Percentiles rank a stretch among this genome's conserved stretches.
Evolutionary conservation across 2,329 filamentous ascomycete genomes (phyloP).

Genomic region (Cladosporium colombiae): DNA sequence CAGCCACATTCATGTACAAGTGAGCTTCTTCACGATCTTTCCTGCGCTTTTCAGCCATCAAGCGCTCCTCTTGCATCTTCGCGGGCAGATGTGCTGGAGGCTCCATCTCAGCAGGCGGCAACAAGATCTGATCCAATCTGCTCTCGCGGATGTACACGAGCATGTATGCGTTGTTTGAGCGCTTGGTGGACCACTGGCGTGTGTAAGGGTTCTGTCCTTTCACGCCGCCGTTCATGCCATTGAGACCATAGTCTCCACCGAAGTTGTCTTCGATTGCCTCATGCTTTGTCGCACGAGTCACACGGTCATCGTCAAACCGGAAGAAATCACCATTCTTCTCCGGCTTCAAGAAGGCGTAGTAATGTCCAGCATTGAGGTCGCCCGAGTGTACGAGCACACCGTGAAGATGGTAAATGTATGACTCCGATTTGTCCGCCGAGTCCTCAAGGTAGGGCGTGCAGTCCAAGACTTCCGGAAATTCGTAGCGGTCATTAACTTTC

Average conservation of each 20-base stretch:
- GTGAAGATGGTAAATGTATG: slow-evolving; percentile 90
- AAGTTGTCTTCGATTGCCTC: slow-evolving; percentile 97
- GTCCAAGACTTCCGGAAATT: slow-evolving; percentile 82
- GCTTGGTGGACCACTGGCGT: slow-evolving; percentile 63
- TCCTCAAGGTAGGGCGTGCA: slow-evolving; percentile 84
- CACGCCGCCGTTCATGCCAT: slow-evolving; percentile 56
- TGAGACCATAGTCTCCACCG: slow-evolving; percentile 73
- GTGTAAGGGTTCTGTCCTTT: slow-evolving; percentile 66
- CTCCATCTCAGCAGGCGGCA: slow-evolving; percentile 72
- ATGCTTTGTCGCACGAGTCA: slow-evolving; percentile 87
- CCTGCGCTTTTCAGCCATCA: slow-evolving; percentile 70
- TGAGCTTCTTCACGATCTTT: slow-evolving; percentile 95
- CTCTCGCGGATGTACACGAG: slow-evolving; percentile 93
- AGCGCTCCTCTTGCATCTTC: slow-evolving; percentile 79
- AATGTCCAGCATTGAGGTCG: slow-evolving; percentile 95
- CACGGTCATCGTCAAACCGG: slow-evolving; percentile 95
- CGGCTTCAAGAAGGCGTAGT: slow-evolving; percentile 96
- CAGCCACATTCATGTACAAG: slow-evolving; percentile 81
- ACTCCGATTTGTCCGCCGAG: slow-evolving; percentile 81
- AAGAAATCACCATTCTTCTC: slow-evolving; percentile 92
- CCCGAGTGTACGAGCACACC: slow-evolving; percentile 95
- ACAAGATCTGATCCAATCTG: slow-evolving; percentile 77
- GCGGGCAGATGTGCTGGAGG: slow-evolving; percentile 79
- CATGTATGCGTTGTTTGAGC: slow-evolving; percentile 93
- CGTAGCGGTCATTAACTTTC: slow-evolving; percentile 94